Evolutionary conservation across 2,329 filamentous ascomycete species (phyloP).

Genomic region (Cladosporium sp.): DNA sequence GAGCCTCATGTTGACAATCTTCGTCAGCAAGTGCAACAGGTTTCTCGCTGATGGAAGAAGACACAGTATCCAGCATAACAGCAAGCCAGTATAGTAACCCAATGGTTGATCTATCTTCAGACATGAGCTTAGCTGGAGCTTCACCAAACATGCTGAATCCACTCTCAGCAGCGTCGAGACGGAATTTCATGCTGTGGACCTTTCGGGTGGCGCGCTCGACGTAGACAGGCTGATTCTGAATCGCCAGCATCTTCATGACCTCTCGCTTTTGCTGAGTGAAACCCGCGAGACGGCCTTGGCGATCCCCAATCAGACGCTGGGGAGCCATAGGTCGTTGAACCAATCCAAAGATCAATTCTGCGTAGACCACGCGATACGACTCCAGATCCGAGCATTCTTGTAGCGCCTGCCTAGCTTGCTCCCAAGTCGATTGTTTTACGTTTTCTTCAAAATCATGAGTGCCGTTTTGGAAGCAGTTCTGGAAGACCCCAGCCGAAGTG

Average conservation of each 20-base stretch:
- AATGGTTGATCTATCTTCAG: not conserved
- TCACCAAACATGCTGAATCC: conserved; percentile 1
- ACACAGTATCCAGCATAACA: conserved; percentile 5
- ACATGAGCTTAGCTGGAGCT: not conserved
- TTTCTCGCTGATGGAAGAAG: conserved; percentile 1
- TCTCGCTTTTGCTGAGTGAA: not conserved
- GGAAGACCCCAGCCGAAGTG: not conserved
- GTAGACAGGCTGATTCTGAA: not conserved
- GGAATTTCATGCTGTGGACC: conserved; percentile 4
- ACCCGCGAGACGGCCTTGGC: not conserved
- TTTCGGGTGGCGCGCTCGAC: conserved; percentile 2
- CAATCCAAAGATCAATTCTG: not conserved
- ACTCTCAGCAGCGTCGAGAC: not conserved
- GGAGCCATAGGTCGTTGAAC: not conserved
- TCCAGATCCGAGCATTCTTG: not conserved
- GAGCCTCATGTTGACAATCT: conserved; percentile 2
- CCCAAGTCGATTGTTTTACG: not conserved
- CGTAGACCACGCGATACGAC: conserved; percentile 3
- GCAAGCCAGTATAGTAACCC: conserved; percentile 5
- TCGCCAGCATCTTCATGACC: conserved; percentile 1
- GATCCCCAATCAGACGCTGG: not conserved
- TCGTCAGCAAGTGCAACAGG: conserved; percentile 1
- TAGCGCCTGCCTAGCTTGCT: not conserved
- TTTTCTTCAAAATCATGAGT: not conserved
- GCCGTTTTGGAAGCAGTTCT: not conserved